Evolutionary conservation across 345 rosid species (phyloP).

Genomic region (Trapa bicornis): DNA sequence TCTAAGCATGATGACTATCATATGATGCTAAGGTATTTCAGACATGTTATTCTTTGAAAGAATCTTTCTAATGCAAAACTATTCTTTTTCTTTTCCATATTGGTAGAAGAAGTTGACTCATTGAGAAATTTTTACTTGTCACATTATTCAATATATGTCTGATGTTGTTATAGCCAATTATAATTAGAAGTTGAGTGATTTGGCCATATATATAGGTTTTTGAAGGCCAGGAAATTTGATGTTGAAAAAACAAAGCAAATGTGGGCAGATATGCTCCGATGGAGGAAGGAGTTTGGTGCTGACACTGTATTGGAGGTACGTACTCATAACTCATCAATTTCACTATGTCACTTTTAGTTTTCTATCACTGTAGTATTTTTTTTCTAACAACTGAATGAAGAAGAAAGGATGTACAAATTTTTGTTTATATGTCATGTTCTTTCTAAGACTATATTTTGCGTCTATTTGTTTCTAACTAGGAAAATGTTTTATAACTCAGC

Average conservation of each 20-base stretch:
- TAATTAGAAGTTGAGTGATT: background rate
- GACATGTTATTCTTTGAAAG: background rate
- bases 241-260: conserved; percentile 77
- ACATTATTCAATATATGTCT: background rate
- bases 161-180: background rate
- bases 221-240: conserved; percentile 91
- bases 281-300: conserved; percentile 85
- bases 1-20: conserved; percentile 81
- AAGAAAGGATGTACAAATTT: no score
- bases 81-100: background rate
- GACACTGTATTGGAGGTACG: conserved; percentile 62
- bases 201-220: conserved; percentile 33
- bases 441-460: no score
- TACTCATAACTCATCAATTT: background rate
- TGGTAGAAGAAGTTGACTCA: background rate
- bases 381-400: no score
- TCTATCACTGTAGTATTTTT: no score
- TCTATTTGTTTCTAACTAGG: background rate
- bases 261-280: conserved; percentile 86
- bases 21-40: conserved; percentile 60
- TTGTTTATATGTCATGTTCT: no score
- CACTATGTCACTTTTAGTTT: background rate
- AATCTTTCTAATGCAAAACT: background rate
- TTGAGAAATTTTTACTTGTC: background rate
- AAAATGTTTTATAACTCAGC: background rate